Evolutionary conservation across 2,329 filamentous ascomycete species (phyloP).

Genomic region (Chaetothyriales sp.): DNA sequence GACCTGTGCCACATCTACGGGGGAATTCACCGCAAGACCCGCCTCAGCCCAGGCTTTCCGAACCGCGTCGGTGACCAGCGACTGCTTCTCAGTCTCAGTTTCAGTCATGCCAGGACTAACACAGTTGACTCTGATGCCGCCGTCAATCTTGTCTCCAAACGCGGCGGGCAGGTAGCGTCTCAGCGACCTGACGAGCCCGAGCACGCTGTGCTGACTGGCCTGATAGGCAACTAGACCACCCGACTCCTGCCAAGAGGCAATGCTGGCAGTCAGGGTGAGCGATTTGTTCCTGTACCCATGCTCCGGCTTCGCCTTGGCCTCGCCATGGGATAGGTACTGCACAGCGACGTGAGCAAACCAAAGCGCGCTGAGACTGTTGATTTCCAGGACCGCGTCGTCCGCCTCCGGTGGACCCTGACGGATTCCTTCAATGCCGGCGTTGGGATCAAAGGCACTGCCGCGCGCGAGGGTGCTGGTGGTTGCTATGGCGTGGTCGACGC

Average conservation of each 20-base stretch:
- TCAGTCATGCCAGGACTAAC: constrained; percentile 23
- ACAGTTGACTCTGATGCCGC: constrained; percentile 24
- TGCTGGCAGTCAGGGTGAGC: constrained; percentile 31
- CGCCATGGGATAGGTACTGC: constrained; percentile 34
- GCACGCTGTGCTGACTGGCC: constrained; percentile 37
- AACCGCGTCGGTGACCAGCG: neutral
- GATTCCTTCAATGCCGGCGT: constrained; percentile 31
- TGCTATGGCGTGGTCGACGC: constrained; percentile 33
- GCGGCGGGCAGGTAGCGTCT: constrained; percentile 24
- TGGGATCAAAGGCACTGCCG: constrained; percentile 32
- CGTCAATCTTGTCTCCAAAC: constrained; percentile 18
- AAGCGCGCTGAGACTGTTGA: constrained; percentile 35
- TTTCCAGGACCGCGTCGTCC: constrained; percentile 27
- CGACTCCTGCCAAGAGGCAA: constrained; percentile 36
- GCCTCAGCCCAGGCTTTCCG: constrained; percentile 23
- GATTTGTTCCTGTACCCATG: constrained; percentile 23
- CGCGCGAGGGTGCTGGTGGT: constrained; percentile 34
- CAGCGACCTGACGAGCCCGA: constrained; percentile 37
- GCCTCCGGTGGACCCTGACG: constrained; percentile 15
- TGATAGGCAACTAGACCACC: constrained; percentile 36
- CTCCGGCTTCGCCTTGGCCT: neutral
- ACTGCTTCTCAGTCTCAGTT: neutral
- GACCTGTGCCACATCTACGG: constrained; percentile 27
- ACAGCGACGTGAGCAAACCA: constrained; percentile 36
- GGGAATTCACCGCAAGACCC: constrained; percentile 26